Base-by-base conservation (phyloP, 106 monocot genomes). In the Alisma plantagoaquatica region DNA sequence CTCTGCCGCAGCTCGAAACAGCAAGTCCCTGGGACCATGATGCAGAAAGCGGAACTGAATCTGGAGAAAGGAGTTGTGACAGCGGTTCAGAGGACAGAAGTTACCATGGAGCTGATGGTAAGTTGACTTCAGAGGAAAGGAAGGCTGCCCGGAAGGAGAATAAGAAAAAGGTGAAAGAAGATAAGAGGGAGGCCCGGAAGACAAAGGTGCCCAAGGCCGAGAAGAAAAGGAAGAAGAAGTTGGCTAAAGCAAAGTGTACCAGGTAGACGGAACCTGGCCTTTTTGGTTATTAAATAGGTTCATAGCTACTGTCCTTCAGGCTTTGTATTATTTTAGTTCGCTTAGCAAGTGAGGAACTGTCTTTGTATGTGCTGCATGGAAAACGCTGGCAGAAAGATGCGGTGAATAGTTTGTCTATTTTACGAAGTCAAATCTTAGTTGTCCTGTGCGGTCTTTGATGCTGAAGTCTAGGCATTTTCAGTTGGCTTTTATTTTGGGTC, bases 121-220 rank as follows among this genome's bases (percentile, higher is more conserved):
- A 76, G 59, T 29, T 63, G 53, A 65, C 46, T 18, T 67, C 68
- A 5, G 81, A 49, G 4, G 75, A 88, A 41, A 89, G 41, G 33
- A 88, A 58, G 60, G 71, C 73, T 35, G 88, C 77, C 15, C 64
- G 96, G 19, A 96, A 96, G 33, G 84, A 94, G 60, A 68, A 96
- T 51, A 96, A 96, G 70, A 88, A 84, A 73, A 96, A 96, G 57
- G 88, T 96, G 44, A 96, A 78, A 57, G 96, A 88, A 43, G 88
- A 96, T 64, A 96, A 89, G 49, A 80, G 88, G 46, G 96, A 96
- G 48, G 49, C 84, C 29, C 68, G 88, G 10, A 96, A 96, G 62
- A 78, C 62, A 8, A 94, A 88, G 43, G 41, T 76, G 15, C 68
- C 77, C 3, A 87, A 93, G 63, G 82, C 77, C 28, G 87, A 79